A percentile compares a stretch with the other conserved stretches of the same genome.
phyloP scores from a whole-genome alignment of 768 basidiomycete genomes.

The Crepidotus variabilis region DNA sequence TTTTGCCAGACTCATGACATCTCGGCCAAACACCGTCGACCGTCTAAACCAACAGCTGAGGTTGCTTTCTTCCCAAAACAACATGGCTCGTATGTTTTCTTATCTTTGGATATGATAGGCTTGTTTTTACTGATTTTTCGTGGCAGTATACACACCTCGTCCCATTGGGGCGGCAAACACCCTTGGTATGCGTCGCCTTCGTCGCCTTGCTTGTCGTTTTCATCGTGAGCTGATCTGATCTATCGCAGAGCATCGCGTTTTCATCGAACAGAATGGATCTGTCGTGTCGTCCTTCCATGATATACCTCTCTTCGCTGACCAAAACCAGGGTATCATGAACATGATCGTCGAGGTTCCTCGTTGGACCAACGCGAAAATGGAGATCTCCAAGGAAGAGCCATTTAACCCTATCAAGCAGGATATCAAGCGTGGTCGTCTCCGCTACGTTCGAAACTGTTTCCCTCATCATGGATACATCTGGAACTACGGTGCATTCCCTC shows the following conservation, averaged over 20 bases:
- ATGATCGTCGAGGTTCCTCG: constrained; percentile 98
- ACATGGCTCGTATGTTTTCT: constrained; percentile 53
- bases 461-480: constrained; percentile 99
- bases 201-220: constrained; percentile 8
- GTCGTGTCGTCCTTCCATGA: constrained; percentile 92
- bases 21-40: constrained; percentile 36
- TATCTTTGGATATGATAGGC: constrained; percentile 11
- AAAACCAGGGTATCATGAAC: constrained; percentile 93
- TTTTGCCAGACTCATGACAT: constrained; percentile 30
- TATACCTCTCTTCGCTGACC: constrained; percentile 97
- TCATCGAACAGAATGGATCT: constrained; percentile 83
- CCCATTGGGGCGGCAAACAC: constrained; percentile 90
- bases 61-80: constrained; percentile 42
- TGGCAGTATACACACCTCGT: constrained; percentile 66
- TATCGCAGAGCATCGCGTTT: constrained; percentile 87
- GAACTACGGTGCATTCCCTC: constrained; percentile 99
- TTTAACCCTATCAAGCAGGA: constrained; percentile 99
- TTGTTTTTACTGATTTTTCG: constrained; percentile 9
- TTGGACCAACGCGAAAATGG: constrained; percentile 99
- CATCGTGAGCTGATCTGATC: constrained; percentile 18
- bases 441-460: constrained; percentile 99
- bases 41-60: constrained; percentile 65
- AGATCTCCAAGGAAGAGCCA: constrained; percentile 96
- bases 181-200: constrained; percentile 57
- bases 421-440: constrained; percentile 92